These are phyloP conservation scores for Aristolochia contorta DNA, from an alignment of 164 flowering plant genomes.

Conservation along the genomic window DNA sequence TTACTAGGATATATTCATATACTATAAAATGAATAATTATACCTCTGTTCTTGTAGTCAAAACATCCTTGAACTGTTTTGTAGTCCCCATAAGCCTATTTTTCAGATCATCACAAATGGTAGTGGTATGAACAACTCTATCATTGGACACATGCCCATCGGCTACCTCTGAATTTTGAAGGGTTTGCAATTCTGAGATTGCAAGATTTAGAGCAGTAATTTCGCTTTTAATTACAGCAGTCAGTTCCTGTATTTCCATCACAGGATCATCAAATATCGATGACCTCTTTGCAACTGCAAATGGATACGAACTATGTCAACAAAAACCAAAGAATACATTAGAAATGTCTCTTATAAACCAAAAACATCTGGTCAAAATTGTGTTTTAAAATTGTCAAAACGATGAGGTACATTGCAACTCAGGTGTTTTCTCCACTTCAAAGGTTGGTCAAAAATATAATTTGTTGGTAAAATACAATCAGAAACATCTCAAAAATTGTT, in stretches of 20 bases:
- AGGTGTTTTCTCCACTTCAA: too few relatives aligned
- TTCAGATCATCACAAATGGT: slow-evolving; percentile 81
- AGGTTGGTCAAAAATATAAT: too few relatives aligned
- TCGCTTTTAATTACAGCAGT: slow-evolving; percentile 67
- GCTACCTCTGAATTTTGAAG: slow-evolving; percentile 56
- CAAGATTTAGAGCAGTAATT: slow-evolving; percentile 52
- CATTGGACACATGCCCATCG: slow-evolving; percentile 54
- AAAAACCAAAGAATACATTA: slow-evolving; percentile 5
- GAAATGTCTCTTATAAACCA: not conserved
- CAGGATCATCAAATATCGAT: slow-evolving; percentile 83
- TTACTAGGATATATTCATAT: not conserved
- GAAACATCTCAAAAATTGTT: too few relatives aligned
- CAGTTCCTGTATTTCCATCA: slow-evolving; percentile 66
- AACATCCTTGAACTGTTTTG: slow-evolving; percentile 77
- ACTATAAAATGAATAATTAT: not conserved
- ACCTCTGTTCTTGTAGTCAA: slow-evolving; percentile 75
- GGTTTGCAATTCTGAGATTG: slow-evolving; percentile 61
- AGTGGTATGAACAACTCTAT: slow-evolving; percentile 57
- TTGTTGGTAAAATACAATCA: too few relatives aligned
- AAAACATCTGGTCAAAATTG: not conserved
- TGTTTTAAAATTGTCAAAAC: too few relatives aligned
- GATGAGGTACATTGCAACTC: too few relatives aligned
- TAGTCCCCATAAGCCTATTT: slow-evolving; percentile 66
- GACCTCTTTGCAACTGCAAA: slow-evolving; percentile 73
- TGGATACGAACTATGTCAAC: slow-evolving; percentile 1